Evolutionary conservation across 2,329 filamentous ascomycete genomes (phyloP), one percentile per base, ranked within the genome.

Genomic region (Cercospora brassicicola): DNA sequence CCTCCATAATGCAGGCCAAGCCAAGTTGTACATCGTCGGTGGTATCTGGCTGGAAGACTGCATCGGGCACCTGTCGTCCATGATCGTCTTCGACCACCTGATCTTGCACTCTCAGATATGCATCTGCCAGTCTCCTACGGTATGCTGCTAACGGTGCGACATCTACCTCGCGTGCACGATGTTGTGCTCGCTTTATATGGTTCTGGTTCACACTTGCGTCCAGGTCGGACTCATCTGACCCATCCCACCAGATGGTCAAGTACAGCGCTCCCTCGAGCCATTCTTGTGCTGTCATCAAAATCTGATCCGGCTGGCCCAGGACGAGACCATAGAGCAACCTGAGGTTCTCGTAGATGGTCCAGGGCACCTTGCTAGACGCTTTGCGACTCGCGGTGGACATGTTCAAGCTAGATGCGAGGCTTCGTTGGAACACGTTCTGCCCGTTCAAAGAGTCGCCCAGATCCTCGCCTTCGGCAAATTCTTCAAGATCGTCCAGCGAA

Each of bases 221-320:
- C 1, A 78, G 71, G 30, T 80, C 72, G 1, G 82, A 81, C 9
- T 89, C 85, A 68, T 89, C 87, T n/a, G 87, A 87, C 69, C 95
- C 92, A 76, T 96, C 90, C 93, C 94, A 97, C 94, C 94, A 98
- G 5, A 91, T 89, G 33, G 94, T 89, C 60, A 98, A 82, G 1
- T 90, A 91, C 68, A 97, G 82, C 0, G 90, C 91, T 0, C 93
- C 94, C 81, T 98, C 94, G 62, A 94, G 89, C 94, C 94, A 98
- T 79, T 97, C 94, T 75, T 94, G 89, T 0, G 93, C 88, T 55
- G 89, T 88, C 57, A 89, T 87, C 69, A 96, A 83, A 62, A 97
- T 92, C 20, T 93, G 89, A 39, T 90, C 87, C 9, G 88, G 85
- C 71, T 91, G 88, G 39, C 94, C 94, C 4, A 95, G 85, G 1